These are phyloP conservation scores for Bathelium albidoporum DNA, from an alignment of 495 filamentous ascomycete species.

Conservation along the genomic window DNA sequence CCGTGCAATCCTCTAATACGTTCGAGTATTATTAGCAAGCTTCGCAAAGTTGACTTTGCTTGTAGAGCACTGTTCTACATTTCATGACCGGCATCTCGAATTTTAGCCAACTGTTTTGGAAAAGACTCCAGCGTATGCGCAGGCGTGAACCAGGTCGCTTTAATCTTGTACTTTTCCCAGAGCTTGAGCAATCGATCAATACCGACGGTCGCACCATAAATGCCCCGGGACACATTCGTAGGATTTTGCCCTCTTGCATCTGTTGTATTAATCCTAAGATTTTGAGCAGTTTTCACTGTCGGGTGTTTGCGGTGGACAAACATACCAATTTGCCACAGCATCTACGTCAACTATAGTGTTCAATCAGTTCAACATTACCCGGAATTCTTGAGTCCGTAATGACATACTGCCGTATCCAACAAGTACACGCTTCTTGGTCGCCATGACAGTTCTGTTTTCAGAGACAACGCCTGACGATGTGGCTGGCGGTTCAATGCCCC, in stretches of 20 bases:
- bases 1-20: constrained; percentile 32
- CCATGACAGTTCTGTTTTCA: too few relatives aligned
- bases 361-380: constrained; percentile 34
- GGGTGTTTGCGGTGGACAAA: constrained; percentile 13
- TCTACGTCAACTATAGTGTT: constrained; percentile 40
- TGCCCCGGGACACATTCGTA: constrained; percentile 29
- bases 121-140: constrained; percentile 34
- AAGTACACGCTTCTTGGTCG: constrained; percentile 26
- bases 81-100: constrained; percentile 34
- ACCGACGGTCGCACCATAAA: constrained; percentile 36
- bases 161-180: constrained; percentile 32
- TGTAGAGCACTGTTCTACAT: constrained; percentile 7
- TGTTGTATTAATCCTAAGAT: constrained; percentile 25
- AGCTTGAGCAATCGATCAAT: constrained; percentile 34
- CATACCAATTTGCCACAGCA: constrained; percentile 37
- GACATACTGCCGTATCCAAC: constrained; percentile 24
- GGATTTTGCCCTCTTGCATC: constrained; percentile 22
- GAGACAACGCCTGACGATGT: too few relatives aligned
- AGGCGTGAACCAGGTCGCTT: constrained; percentile 36
- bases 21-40: neutral
- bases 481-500: too few relatives aligned
- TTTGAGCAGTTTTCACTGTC: neutral
- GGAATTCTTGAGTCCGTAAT: neutral
- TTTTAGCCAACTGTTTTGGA: constrained; percentile 28
- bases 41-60: neutral